Conservation (phyloP, 768 basidiomycete genomes). For the Hygrophorus pudorinus region DNA sequence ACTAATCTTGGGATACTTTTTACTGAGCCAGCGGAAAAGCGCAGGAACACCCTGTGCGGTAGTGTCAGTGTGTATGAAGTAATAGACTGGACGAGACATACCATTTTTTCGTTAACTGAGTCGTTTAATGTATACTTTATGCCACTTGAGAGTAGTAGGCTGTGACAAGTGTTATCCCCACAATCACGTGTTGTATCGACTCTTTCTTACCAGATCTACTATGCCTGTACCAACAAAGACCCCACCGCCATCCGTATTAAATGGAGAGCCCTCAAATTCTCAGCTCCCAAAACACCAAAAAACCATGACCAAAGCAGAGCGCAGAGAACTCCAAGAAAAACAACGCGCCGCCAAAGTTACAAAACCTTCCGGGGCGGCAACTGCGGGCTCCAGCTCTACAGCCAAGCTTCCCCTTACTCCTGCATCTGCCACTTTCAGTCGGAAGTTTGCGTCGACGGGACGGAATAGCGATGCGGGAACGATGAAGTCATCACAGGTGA, state of each 20-base stretch:
- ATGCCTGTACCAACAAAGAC: background rate
- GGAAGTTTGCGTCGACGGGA: constrained; percentile 8
- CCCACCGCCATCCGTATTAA: background rate
- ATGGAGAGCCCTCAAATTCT: background rate
- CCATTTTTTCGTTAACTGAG: constrained; percentile 6
- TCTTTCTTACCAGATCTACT: background rate
- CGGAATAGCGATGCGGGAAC: constrained; percentile 4
- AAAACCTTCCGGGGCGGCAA: constrained; percentile 23
- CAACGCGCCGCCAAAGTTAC: constrained; percentile 70
- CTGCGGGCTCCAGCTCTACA: constrained; percentile 9
- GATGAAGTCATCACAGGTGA: constrained; percentile 8
- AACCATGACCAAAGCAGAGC: constrained; percentile 71
- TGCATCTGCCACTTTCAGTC: constrained; percentile 13
- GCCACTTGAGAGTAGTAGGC: too few relatives aligned
- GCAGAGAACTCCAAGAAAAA: constrained; percentile 68
- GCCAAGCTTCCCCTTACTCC: constrained; percentile 5
- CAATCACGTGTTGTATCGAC: constrained; percentile 1
- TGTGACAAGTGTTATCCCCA: too few relatives aligned
- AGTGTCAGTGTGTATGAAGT: constrained; percentile 2
- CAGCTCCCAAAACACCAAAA: constrained; percentile 36
- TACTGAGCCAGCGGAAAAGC: constrained; percentile 96
- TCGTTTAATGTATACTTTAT: too few relatives aligned
- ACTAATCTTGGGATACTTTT: constrained; percentile 98
- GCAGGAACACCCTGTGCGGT: constrained; percentile 92
- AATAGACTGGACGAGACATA: background rate